Evolutionary conservation across 352 stramenopile species (phyloP).

Genomic region (Pythium vanterpoolii): DNA sequence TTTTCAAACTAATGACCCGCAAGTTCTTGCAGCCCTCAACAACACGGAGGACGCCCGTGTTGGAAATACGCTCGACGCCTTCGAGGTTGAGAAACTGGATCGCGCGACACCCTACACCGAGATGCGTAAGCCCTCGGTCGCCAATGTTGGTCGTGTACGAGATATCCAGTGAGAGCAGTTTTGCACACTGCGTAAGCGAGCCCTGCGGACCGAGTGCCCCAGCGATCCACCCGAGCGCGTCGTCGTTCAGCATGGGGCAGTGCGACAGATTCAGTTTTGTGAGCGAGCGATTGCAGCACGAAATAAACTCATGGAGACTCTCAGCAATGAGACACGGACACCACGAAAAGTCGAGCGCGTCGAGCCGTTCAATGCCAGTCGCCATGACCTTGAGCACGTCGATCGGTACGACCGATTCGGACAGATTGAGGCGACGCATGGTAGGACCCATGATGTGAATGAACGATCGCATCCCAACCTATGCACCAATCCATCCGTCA

Average conservation of each 20-base stretch:
- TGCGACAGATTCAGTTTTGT: constrained; percentile 56
- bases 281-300: constrained; percentile 55
- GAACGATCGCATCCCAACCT: constrained; percentile 72
- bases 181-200: constrained; percentile 55
- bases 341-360: constrained; percentile 55
- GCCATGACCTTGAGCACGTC: constrained; percentile 71
- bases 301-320: constrained; percentile 63
- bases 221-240: constrained; percentile 70
- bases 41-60: constrained; percentile 42
- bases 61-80: constrained; percentile 52
- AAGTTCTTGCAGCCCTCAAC: constrained; percentile 47
- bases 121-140: constrained; percentile 49
- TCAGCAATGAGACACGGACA: constrained; percentile 55
- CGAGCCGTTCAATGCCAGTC: constrained; percentile 54
- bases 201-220: constrained; percentile 58
- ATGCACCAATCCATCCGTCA: background rate
- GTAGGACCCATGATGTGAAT: constrained; percentile 49
- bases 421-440: constrained; percentile 52
- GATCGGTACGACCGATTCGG: constrained; percentile 40
- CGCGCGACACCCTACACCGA: constrained; percentile 42
- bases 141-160: constrained; percentile 56
- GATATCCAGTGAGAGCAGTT: constrained; percentile 64
- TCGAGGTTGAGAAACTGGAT: constrained; percentile 81
- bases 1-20: constrained; percentile 57
- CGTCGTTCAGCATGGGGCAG: constrained; percentile 61